Evolutionary conservation across 129 eudicot species (phyloP).

Genomic region (Calendula officinalis): DNA sequence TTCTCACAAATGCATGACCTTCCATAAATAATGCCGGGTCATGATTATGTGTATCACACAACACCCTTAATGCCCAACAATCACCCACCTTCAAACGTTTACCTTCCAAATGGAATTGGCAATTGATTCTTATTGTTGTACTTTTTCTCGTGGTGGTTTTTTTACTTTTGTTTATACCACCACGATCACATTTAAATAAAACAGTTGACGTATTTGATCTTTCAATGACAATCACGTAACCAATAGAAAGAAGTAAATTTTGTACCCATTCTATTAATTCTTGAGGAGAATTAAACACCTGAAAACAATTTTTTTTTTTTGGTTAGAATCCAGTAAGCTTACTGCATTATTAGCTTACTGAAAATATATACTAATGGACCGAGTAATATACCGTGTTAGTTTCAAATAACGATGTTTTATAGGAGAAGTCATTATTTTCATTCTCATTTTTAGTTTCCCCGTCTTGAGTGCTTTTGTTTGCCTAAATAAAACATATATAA

Average conservation of each 20-base stretch:
- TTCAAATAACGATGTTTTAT: no score
- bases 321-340: no score
- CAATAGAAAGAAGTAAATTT: neutral
- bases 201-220: neutral
- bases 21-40: neutral
- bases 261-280: neutral
- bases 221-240: neutral
- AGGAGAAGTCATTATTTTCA: no score
- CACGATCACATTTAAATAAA: neutral
- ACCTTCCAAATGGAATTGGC: neutral
- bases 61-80: conserved; percentile 1
- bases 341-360: no score
- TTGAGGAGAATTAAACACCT: neutral
- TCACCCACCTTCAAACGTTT: neutral
- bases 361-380: no score
- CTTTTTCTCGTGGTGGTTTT: neutral
- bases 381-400: no score
- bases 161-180: neutral
- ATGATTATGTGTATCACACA: neutral
- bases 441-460: no score
- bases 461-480: no score
- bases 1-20: neutral
- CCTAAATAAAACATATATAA: no score
- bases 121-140: neutral
- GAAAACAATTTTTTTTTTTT: no score